A percentile compares a stretch with the other conserved stretches of the same genome.
Evolutionary conservation across 495 filamentous ascomycete genomes (phyloP).

Genomic region (Penicillium samsonianum): DNA sequence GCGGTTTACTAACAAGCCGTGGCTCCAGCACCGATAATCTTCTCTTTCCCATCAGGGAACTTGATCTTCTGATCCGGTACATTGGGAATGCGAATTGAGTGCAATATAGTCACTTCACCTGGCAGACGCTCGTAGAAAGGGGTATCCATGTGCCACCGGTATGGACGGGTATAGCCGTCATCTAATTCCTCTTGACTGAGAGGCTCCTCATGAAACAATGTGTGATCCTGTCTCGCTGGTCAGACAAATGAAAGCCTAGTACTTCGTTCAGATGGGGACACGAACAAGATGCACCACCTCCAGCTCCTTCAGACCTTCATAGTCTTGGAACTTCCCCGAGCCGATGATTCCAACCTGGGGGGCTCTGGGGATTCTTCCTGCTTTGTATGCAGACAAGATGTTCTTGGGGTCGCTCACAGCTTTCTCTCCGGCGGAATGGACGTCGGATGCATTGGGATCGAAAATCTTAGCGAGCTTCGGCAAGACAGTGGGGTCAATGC

Average conservation of each 20-base stretch:
- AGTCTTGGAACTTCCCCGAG: constrained; percentile 14
- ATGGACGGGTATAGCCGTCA: constrained; percentile 14
- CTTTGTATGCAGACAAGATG: constrained; percentile 21
- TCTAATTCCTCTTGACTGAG: constrained; percentile 5
- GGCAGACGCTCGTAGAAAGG: constrained; percentile 18
- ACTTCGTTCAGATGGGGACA: not conserved
- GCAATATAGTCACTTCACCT: constrained; percentile 17
- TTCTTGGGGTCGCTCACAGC: constrained; percentile 19
- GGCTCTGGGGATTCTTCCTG: constrained; percentile 18
- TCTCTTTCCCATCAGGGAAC: constrained; percentile 20
- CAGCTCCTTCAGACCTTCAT: constrained; percentile 12
- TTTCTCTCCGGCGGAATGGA: constrained; percentile 19
- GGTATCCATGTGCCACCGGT: constrained; percentile 20
- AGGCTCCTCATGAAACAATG: constrained; percentile 13
- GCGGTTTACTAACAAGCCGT: constrained; percentile 11
- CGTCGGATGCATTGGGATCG: constrained; percentile 16
- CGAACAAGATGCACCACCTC: constrained; percentile 15
- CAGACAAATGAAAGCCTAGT: not conserved
- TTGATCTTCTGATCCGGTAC: constrained; percentile 17
- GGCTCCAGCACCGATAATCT: constrained; percentile 12
- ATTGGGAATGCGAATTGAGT: constrained; percentile 17
- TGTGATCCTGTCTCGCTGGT: constrained; percentile 9
- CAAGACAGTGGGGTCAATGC: constrained; percentile 16
- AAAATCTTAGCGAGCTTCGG: constrained; percentile 19
- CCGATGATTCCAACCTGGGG: constrained; percentile 19